Percentiles rank a stretch among this genome's conserved stretches.
Conservation (phyloP, 208 protist genomes). For the Leptomonas pyrrhocoris region DNA sequence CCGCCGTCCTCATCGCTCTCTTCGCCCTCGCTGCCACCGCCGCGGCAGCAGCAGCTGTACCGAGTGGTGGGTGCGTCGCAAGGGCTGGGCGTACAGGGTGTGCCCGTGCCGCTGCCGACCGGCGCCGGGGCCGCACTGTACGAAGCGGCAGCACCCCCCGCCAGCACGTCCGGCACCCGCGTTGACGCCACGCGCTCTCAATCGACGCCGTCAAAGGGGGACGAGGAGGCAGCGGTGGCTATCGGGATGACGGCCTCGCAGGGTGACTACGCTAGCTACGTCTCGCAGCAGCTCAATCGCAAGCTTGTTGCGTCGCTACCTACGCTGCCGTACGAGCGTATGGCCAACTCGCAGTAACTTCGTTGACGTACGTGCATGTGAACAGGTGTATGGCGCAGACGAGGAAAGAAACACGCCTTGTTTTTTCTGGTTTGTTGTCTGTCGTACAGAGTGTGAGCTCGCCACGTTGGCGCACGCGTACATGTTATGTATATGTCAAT, state of each 20-base stretch:
- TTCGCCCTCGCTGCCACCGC: background rate
- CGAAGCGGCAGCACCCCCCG: background rate
- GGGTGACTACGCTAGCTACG: slow-evolving; percentile 55
- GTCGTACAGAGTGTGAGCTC: too few relatives aligned
- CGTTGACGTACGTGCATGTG: too few relatives aligned
- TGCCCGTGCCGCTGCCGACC: background rate
- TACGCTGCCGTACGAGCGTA: slow-evolving; percentile 59
- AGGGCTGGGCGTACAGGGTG: slow-evolving; percentile 16
- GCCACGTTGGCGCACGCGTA: too few relatives aligned
- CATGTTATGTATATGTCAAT: too few relatives aligned
- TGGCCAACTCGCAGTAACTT: slow-evolving; percentile 9
- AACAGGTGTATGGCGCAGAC: too few relatives aligned
- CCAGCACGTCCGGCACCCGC: background rate
- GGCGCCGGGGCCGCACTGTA: background rate
- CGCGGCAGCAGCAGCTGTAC: slow-evolving; percentile 22
- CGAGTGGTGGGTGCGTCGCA: slow-evolving; percentile 16
- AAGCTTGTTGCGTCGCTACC: slow-evolving; percentile 52
- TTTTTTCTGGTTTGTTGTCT: too few relatives aligned
- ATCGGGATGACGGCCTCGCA: slow-evolving; percentile 67
- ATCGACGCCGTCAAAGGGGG: background rate
- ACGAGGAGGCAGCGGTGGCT: slow-evolving; percentile 11
- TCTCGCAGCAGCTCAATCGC: slow-evolving; percentile 54
- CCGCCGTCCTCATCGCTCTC: background rate
- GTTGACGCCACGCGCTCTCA: background rate
- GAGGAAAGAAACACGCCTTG: too few relatives aligned